Evolutionary conservation across 2,329 filamentous ascomycete genomes (phyloP).

Genomic region (Colletotrichum sp.): DNA sequence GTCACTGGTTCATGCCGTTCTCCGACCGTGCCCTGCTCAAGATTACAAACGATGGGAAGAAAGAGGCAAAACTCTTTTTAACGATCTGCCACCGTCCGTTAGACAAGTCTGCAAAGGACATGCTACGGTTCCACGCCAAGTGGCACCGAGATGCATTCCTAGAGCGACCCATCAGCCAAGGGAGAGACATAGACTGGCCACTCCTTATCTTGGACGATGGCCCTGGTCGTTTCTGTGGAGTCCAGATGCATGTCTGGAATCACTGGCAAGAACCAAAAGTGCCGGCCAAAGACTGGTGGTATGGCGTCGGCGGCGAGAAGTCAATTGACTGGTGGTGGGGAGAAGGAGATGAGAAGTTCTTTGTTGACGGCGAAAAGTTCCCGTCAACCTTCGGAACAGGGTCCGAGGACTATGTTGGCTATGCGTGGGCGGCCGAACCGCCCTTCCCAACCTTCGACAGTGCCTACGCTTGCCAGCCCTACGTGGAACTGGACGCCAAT

Average conservation of each 20-base stretch:
- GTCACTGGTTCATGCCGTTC: conserved; percentile 18
- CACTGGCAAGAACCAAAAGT: conserved; percentile 5
- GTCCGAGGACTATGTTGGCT: conserved; percentile 15
- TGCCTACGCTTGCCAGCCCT: conserved; percentile 11
- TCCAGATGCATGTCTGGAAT: conserved; percentile 18
- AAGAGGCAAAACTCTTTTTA: conserved; percentile 6
- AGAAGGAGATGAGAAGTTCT: conserved; percentile 17
- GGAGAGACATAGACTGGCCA: conserved; percentile 13
- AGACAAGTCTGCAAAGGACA: not conserved
- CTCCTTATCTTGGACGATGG: conserved; percentile 1
- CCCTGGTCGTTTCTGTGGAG: conserved; percentile 10
- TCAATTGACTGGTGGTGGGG: conserved; percentile 20
- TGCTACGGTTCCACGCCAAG: conserved; percentile 14
- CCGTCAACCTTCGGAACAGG: conserved; percentile 14
- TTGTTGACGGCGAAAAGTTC: conserved; percentile 16
- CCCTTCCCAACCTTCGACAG: conserved; percentile 12
- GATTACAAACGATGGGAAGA: conserved; percentile 8
- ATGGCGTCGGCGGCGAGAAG: conserved; percentile 8
- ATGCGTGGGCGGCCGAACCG: conserved; percentile 16
- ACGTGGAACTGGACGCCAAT: conserved; percentile 11
- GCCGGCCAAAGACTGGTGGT: conserved; percentile 14
- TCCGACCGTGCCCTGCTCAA: conserved; percentile 4
- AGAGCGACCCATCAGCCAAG: conserved; percentile 2
- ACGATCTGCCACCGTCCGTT: conserved; percentile 4
- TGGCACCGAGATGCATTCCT: conserved; percentile 12